Evolutionary conservation across 2,329 filamentous ascomycete species (phyloP), one percentile per base, ranked within the genome.

Genomic region (Chrysoporthe puriensis): DNA sequence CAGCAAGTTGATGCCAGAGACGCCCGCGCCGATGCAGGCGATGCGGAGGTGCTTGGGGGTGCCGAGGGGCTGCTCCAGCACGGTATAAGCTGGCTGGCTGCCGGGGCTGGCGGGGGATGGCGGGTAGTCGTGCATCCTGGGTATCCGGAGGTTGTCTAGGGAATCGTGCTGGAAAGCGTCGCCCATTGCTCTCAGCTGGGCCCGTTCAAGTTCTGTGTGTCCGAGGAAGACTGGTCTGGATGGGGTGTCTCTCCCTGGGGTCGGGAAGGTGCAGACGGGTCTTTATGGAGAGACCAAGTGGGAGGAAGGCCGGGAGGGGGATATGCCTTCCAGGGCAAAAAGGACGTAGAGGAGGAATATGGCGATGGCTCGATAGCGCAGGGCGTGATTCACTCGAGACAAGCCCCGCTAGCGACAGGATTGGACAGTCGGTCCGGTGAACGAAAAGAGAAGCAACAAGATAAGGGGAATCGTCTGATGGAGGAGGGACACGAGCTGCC

Each of bases 21-120:
- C 79, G 16, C 81, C 81, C 36, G 81, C 81, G 0, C 81, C 81
- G 71, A 83, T 80, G 52, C 78, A 78, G 67, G 83, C 76, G 70
- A 83, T 78, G 50, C 79, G 80, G 67, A 83, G 73, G 71, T 77
- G 79, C 65, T 78, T 79, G 40, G 76, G 63, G 7, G 77, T 74
- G n/a, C 79, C 79, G 48, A 81, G 74, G 11, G 79, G 79, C 50
- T 77, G 71, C 64, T 81, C 79, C 58, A 67, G 70, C 34, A 82
- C 72, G 13, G 74, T 72, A 72, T 81, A 81, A n/a, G 73, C 66
- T 44, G 66, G n/a, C 4, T 36, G 62, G 56, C 43, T 64, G 36
- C 44, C 50, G 68, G 62, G 48, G 64, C 73, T 54, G 50, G 72
- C 72, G 61, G 57, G 36, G 58, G 68, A n/a, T 68, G 63, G 58